Evolutionary conservation across 352 stramenopile species (phyloP).

Genomic region (Globisporangium cylindrosporum): DNA sequence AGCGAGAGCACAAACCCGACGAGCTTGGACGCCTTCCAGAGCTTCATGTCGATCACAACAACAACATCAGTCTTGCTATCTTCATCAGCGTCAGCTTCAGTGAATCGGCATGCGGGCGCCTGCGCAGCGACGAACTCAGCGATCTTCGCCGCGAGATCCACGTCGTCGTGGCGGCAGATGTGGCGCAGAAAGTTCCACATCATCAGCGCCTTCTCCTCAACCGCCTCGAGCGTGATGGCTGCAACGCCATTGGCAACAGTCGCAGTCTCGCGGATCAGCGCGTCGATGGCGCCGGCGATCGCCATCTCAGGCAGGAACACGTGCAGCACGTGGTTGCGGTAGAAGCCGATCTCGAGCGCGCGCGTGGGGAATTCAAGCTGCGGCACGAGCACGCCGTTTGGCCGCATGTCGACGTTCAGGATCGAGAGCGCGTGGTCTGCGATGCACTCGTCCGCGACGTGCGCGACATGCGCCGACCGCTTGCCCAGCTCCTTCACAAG

Average conservation of each 20-base stretch:
- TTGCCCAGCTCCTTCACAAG: conserved; percentile 47
- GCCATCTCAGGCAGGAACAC: conserved; percentile 79
- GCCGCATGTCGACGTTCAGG: conserved; percentile 44
- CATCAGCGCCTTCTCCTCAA: conserved; percentile 41
- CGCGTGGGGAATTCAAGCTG: conserved; percentile 59
- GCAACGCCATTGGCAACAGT: conserved; percentile 2
- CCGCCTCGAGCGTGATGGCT: conserved; percentile 24
- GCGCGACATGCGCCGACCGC: conserved; percentile 49
- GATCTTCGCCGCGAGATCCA: conserved; percentile 43
- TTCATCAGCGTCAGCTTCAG: too few relatives aligned
- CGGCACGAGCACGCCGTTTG: conserved; percentile 40
- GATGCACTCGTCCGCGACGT: conserved; percentile 51
- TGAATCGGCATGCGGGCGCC: conserved; percentile 3
- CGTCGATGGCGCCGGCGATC: conserved; percentile 54
- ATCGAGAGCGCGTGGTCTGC: conserved; percentile 60
- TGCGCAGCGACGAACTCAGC: conserved; percentile 28
- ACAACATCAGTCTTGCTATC: neutral
- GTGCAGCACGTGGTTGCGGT: conserved; percentile 84
- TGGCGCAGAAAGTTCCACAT: conserved; percentile 66
- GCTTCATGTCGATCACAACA: conserved; percentile 25
- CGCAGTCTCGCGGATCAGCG: conserved; percentile 24
- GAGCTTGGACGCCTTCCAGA: conserved; percentile 37
- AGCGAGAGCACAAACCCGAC: conserved; percentile 64
- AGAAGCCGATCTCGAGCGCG: conserved; percentile 77
- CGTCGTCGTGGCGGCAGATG: conserved; percentile 56